Percentiles rank a stretch among this genome's conserved stretches.
Evolutionary conservation across 495 filamentous ascomycete genomes (phyloP).

Genomic region (Daldinia childiae): DNA sequence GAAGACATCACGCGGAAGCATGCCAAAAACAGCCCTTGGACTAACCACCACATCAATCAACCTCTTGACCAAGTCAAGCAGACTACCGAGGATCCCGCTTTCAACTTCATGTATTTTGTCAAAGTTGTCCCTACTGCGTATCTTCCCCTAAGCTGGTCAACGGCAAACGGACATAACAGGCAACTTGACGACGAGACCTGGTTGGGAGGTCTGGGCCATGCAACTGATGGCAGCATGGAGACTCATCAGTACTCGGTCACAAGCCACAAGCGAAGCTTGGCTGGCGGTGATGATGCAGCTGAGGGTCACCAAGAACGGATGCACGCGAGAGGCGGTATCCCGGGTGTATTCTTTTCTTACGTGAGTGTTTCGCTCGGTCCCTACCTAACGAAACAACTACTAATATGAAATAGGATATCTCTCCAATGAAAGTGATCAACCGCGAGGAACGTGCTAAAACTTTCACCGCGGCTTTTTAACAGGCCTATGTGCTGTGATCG

Average conservation of each 20-base stretch:
- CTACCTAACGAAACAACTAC: background rate
- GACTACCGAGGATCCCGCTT: conserved; percentile 79
- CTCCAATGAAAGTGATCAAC: conserved; percentile 99
- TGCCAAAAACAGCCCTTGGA: conserved; percentile 70
- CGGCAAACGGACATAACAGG: conserved; percentile 51
- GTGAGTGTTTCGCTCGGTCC: conserved; percentile 60
- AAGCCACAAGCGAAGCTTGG: conserved; percentile 86
- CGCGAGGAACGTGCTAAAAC: conserved; percentile 87
- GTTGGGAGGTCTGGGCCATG: conserved; percentile 70
- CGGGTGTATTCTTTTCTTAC: conserved; percentile 98
- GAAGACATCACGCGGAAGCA: conserved; percentile 73
- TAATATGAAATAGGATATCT: conserved; percentile 78
- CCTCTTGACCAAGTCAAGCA: conserved; percentile 88
- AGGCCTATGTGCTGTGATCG: conserved; percentile 92
- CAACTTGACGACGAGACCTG: conserved; percentile 63
- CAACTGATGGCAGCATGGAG: conserved; percentile 81
- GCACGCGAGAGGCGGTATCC: conserved; percentile 90
- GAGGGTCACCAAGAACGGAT: conserved; percentile 90
- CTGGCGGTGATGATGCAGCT: conserved; percentile 79
- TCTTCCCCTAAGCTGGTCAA: conserved; percentile 83
- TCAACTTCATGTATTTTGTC: conserved; percentile 99
- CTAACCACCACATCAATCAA: conserved; percentile 89
- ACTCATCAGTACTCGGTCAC: conserved; percentile 98
- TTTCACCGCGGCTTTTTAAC: conserved; percentile 88
- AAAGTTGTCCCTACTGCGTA: conserved; percentile 98